Evolutionary conservation across 2,329 filamentous ascomycete genomes (phyloP).

Genomic region (Ophiostoma populinum): DNA sequence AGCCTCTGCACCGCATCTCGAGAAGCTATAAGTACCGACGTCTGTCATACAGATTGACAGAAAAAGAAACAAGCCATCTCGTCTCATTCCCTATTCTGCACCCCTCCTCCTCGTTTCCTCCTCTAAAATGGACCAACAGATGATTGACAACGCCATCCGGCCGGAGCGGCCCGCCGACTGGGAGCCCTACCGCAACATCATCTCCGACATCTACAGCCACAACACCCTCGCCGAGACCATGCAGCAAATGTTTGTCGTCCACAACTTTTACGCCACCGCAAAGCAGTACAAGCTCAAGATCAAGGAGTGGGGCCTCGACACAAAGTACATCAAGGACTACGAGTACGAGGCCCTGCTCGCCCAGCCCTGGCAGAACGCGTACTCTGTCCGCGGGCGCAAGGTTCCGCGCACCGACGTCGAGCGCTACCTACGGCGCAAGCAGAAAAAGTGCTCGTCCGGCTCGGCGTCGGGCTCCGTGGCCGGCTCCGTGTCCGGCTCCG

Average conservation of each 20-base stretch:
- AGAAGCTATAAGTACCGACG: no score
- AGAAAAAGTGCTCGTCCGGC: slow-evolving; percentile 2
- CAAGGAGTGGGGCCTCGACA: slow-evolving; percentile 19
- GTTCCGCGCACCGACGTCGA: slow-evolving; percentile 6
- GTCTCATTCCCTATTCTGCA: no score
- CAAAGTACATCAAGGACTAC: slow-evolving; percentile 18
- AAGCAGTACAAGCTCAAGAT: slow-evolving; percentile 19
- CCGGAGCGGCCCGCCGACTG: slow-evolving; percentile 17
- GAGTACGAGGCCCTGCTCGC: slow-evolving; percentile 19
- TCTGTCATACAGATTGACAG: no score
- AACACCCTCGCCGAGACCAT: slow-evolving; percentile 22
- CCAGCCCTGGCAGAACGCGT: slow-evolving; percentile 14
- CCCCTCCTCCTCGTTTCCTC: not conserved
- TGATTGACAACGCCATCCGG: slow-evolving; percentile 6
- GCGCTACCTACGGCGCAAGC: slow-evolving; percentile 8
- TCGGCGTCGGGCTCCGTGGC: not conserved
- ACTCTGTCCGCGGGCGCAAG: slow-evolving; percentile 14
- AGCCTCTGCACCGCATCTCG: no score
- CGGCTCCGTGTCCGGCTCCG: not conserved
- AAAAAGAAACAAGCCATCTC: slow-evolving; percentile 1
- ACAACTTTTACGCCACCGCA: slow-evolving; percentile 16
- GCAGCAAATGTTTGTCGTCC: slow-evolving; percentile 17
- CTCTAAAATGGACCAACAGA: no score
- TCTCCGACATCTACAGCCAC: slow-evolving; percentile 15
- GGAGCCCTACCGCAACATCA: slow-evolving; percentile 17